Conservation (phyloP, 805 yeast genomes). For the Ogataea chonburiensis region DNA sequence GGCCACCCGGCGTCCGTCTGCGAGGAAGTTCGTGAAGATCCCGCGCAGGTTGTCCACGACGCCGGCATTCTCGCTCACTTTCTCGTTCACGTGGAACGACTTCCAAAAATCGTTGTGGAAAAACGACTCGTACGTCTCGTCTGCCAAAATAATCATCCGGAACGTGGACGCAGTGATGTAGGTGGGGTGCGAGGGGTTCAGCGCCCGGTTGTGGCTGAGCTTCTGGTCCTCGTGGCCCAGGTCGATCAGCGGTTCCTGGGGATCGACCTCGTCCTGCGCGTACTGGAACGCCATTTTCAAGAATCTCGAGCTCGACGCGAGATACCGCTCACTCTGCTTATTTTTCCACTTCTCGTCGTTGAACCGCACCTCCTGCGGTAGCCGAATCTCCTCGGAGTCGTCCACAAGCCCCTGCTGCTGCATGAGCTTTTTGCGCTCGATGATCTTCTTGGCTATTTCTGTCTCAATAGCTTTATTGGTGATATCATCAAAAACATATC, state of each 20-base stretch:
- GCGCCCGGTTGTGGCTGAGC: conserved; percentile 69
- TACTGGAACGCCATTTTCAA: conserved; percentile 87
- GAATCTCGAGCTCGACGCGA: conserved; percentile 83
- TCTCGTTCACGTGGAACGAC: conserved; percentile 66
- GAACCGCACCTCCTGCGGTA: conserved; percentile 60
- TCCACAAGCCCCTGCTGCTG: conserved; percentile 33
- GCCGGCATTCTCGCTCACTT: conserved; percentile 38
- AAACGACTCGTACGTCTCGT: conserved; percentile 85
- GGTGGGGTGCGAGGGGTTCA: conserved; percentile 77
- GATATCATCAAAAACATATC: conserved; percentile 57
- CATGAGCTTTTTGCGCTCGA: conserved; percentile 37
- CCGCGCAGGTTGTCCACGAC: conserved; percentile 65
- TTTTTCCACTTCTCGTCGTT: conserved; percentile 61
- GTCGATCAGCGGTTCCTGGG: conserved; percentile 41
- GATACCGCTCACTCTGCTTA: conserved; percentile 73
- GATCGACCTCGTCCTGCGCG: conserved; percentile 66
- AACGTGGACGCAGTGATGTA: conserved; percentile 80
- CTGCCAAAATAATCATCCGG: conserved; percentile 91
- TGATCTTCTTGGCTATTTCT: conserved; percentile 63
- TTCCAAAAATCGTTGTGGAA: conserved; percentile 66
- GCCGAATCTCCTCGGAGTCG: conserved; percentile 38
- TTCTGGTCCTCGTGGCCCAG: conserved; percentile 38
- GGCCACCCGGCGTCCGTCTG: conserved; percentile 92
- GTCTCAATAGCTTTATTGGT: conserved; percentile 64
- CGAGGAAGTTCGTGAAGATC: conserved; percentile 86